Percentiles rank a stretch among this genome's conserved stretches.
Evolutionary conservation across 257 asterid genomes (phyloP).

Genomic region (Avicennia marina): DNA sequence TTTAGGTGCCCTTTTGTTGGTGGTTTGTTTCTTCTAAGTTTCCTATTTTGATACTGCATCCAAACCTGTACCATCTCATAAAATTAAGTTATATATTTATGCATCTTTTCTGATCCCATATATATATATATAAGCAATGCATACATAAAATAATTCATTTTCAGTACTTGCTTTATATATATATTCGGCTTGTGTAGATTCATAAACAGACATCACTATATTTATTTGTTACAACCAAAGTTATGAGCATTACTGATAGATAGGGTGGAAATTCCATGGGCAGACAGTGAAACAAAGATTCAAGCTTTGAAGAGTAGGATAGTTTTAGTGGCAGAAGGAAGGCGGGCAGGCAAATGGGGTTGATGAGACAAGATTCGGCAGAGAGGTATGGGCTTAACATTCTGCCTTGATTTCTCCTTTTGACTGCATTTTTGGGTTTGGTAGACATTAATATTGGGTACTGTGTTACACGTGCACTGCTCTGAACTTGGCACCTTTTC

Average conservation of each 20-base stretch:
- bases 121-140: background rate
- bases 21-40: background rate
- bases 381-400: constrained; percentile 29
- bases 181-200: too few relatives aligned
- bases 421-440: constrained; percentile 18
- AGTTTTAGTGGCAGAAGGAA: background rate
- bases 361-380: background rate
- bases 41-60: background rate
- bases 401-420: constrained; percentile 11
- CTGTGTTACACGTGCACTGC: constrained; percentile 38
- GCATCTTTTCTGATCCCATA: background rate
- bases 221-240: too few relatives aligned
- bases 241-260: too few relatives aligned
- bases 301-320: background rate
- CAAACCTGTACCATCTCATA: background rate
- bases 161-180: too few relatives aligned
- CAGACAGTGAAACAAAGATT: too few relatives aligned
- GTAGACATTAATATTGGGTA: constrained; percentile 25
- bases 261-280: too few relatives aligned
- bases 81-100: background rate
- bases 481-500: constrained; percentile 34
- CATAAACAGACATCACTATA: too few relatives aligned
- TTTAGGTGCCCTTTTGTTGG: constrained; percentile 2
- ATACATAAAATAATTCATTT: background rate
- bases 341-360: constrained; percentile 5